Conservation (phyloP, 2,329 filamentous ascomycete species). For the Verticillium longisporum region DNA sequence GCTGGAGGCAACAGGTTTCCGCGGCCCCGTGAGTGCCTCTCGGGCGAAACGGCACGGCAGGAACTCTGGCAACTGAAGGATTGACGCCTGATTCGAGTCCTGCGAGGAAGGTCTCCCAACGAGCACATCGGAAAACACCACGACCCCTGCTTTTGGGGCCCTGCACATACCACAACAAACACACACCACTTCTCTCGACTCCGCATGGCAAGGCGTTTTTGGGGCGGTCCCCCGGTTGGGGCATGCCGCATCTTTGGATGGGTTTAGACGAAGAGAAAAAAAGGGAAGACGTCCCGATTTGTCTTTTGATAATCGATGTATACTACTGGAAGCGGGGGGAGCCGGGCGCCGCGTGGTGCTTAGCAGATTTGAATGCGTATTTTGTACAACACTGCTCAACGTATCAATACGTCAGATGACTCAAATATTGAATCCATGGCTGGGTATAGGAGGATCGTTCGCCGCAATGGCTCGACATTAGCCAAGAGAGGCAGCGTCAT, state of each 20-base stretch:
- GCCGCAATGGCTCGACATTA: not conserved
- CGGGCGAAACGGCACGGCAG: conserved; percentile 12
- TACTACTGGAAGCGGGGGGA: not conserved
- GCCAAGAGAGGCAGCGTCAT: too few relatives aligned
- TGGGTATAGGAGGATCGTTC: too few relatives aligned
- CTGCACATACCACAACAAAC: not conserved
- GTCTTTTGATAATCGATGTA: not conserved
- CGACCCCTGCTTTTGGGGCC: not conserved
- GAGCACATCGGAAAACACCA: not conserved
- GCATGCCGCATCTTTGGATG: not conserved
- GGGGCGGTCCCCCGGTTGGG: conserved; percentile 1
- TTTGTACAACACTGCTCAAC: not conserved
- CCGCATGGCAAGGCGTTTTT: conserved; percentile 14
- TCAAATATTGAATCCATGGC: too few relatives aligned
- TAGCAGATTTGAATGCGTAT: not conserved
- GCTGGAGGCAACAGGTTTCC: too few relatives aligned
- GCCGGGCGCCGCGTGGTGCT: not conserved
- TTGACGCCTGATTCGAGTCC: too few relatives aligned
- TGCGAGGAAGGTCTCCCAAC: not conserved
- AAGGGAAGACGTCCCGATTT: not conserved
- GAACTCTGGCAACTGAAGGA: too few relatives aligned
- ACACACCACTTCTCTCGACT: conserved; percentile 12
- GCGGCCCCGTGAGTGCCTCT: too few relatives aligned
- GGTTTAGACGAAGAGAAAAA: conserved; percentile 2
- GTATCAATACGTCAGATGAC: too few relatives aligned